Conservation (phyloP, 1,139 yeast species). For the Yamadazyma atmosphaerica region DNA sequence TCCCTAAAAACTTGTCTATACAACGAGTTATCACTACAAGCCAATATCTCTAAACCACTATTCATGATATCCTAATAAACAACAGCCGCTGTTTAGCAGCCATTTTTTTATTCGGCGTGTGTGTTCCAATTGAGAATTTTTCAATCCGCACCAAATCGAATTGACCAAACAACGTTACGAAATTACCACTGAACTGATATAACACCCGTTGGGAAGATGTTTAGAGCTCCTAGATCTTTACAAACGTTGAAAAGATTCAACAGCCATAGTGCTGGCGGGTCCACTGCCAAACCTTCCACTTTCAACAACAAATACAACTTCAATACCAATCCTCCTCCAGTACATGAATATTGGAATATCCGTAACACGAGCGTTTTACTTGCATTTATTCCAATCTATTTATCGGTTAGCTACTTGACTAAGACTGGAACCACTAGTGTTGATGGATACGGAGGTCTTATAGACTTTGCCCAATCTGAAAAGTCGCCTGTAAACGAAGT, state of each 20-base stretch:
- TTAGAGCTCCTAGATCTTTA: conserved; percentile 9
- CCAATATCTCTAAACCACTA: neutral
- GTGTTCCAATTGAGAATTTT: conserved; percentile 1
- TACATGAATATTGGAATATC: conserved; percentile 49
- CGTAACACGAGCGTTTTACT: conserved; percentile 38
- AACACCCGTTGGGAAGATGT: conserved; percentile 5
- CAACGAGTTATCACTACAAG: neutral
- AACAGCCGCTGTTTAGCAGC: conserved; percentile 6
- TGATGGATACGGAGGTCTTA: conserved; percentile 34
- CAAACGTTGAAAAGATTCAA: conserved; percentile 27
- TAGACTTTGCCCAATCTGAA: conserved; percentile 38
- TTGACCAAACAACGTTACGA: conserved; percentile 9
- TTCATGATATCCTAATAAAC: neutral
- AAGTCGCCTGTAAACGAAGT: conserved; percentile 38
- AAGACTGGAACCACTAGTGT: conserved; percentile 31
- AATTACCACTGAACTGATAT: neutral
- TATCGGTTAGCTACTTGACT: conserved; percentile 36
- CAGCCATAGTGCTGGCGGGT: conserved; percentile 25
- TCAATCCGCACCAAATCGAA: neutral
- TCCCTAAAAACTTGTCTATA: neutral
- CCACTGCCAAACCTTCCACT: conserved; percentile 24
- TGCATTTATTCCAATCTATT: conserved; percentile 41
- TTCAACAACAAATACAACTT: conserved; percentile 47
- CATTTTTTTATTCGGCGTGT: conserved; percentile 1
- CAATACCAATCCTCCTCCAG: conserved; percentile 48